Percentiles rank a stretch among this genome's conserved stretches.
Evolutionary conservation across 2,329 filamentous ascomycete species (phyloP).

Genomic region (Bipolaris cookei): DNA sequence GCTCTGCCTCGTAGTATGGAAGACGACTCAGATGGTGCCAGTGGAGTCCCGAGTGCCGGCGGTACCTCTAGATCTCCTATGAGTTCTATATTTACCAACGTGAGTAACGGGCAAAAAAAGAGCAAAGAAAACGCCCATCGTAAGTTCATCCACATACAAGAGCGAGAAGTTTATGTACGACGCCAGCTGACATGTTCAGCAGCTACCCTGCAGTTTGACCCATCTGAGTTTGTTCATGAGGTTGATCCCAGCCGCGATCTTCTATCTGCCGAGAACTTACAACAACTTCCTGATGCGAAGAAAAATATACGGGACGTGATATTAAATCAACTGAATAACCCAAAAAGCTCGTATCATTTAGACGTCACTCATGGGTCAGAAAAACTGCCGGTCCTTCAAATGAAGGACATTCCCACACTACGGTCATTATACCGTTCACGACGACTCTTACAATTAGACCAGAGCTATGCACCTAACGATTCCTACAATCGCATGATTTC

Average conservation of each 20-base stretch:
- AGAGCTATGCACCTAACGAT: slow-evolving; percentile 39
- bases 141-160: not conserved
- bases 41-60: slow-evolving; percentile 40
- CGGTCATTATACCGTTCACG: slow-evolving; percentile 35
- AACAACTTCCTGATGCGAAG: slow-evolving; percentile 34
- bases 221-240: not conserved
- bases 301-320: slow-evolving; percentile 30
- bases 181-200: not conserved
- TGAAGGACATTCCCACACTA: slow-evolving; percentile 36
- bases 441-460: slow-evolving; percentile 33
- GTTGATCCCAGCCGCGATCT: not conserved
- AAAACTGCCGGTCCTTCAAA: slow-evolving; percentile 15
- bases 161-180: not conserved
- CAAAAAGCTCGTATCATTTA: slow-evolving; percentile 21
- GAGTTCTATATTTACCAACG: slow-evolving; percentile 25
- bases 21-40: slow-evolving; percentile 41
- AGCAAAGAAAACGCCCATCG: not conserved
- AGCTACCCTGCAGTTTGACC: not conserved
- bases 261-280: slow-evolving; percentile 35
- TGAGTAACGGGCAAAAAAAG: slow-evolving; percentile 9
- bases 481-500: slow-evolving; percentile 40
- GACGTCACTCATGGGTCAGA: slow-evolving; percentile 3
- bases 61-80: slow-evolving; percentile 29
- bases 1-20: slow-evolving; percentile 39
- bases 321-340: slow-evolving; percentile 3